A percentile compares a stretch with the other conserved stretches of the same genome.
Conservation (phyloP, 2,329 filamentous ascomycete species). For the Pseudopithomyces maydicus region DNA sequence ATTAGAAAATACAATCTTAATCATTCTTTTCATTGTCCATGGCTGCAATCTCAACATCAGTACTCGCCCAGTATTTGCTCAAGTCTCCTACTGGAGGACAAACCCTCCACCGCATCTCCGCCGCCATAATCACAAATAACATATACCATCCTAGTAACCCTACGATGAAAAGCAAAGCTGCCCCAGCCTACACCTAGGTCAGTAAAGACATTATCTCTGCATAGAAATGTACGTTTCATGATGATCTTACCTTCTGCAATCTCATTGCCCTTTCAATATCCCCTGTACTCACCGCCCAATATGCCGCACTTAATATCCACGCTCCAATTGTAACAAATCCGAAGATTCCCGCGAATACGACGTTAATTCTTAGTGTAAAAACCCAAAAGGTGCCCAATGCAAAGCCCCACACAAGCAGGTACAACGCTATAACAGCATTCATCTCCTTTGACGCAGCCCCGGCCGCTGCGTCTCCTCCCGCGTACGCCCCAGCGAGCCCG, state of each 20-base stretch:
- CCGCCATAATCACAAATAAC: slow-evolving; percentile 59
- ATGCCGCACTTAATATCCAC: slow-evolving; percentile 56
- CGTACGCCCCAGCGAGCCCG: slow-evolving; percentile 52
- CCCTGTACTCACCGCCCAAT: slow-evolving; percentile 54
- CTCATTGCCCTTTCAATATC: slow-evolving; percentile 49
- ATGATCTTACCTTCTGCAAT: slow-evolving; percentile 52
- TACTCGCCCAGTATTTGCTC: slow-evolving; percentile 53
- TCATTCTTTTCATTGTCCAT: slow-evolving; percentile 36
- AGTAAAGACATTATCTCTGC: not conserved
- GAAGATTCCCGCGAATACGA: slow-evolving; percentile 57
- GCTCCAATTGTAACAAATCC: slow-evolving; percentile 51
- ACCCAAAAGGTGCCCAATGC: slow-evolving; percentile 58
- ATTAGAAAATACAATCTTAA: slow-evolving; percentile 7
- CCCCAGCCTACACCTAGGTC: slow-evolving; percentile 33
- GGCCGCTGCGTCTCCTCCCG: slow-evolving; percentile 51
- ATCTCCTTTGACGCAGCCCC: slow-evolving; percentile 51
- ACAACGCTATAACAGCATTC: slow-evolving; percentile 56
- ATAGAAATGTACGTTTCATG: no score
- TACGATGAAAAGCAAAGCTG: slow-evolving; percentile 51
- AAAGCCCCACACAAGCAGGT: slow-evolving; percentile 60
- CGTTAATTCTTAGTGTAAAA: slow-evolving; percentile 58
- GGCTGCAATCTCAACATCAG: slow-evolving; percentile 31
- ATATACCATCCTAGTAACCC: slow-evolving; percentile 59
- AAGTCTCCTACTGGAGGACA: slow-evolving; percentile 58
- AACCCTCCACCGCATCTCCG: slow-evolving; percentile 57